Percentiles rank a stretch among this genome's conserved stretches.
Evolutionary conservation across 192 early-diverging fungal genomes (phyloP).

Genomic region (Kickxella alabastrina): DNA sequence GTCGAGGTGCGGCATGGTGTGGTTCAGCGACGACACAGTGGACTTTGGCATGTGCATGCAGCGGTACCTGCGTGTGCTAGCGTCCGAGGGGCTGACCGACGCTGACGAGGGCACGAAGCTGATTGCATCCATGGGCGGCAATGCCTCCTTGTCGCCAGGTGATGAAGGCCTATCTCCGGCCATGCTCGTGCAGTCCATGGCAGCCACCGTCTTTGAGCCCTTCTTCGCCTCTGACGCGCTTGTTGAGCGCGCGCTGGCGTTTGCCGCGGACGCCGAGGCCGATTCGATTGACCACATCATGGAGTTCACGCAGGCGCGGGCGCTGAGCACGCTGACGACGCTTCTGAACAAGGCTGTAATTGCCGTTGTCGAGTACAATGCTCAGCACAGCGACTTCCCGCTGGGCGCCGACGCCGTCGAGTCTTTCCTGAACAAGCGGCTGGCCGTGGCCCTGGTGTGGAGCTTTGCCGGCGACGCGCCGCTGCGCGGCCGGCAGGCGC

Average conservation of each 20-base stretch:
- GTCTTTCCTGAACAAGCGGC: conserved; percentile 75
- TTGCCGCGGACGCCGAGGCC: conserved; percentile 66
- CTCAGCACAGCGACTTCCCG: conserved; percentile 92
- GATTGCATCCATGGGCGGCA: conserved; percentile 17
- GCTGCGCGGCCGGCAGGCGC: conserved; percentile 60
- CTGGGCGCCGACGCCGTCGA: conserved; percentile 74
- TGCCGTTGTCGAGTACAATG: conserved; percentile 84
- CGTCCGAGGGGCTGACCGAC: conserved; percentile 72
- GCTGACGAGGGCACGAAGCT: conserved; percentile 60
- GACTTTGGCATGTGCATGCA: conserved; percentile 70
- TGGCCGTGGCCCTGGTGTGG: conserved; percentile 85
- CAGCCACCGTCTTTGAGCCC: conserved; percentile 68
- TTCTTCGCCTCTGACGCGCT: conserved; percentile 73
- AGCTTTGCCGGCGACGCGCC: conserved; percentile 90
- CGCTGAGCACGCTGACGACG: conserved; percentile 81
- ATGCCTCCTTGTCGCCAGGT: conserved; percentile 20
- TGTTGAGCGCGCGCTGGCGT: conserved; percentile 65
- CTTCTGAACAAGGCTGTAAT: conserved; percentile 85
- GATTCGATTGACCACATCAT: too few relatives aligned
- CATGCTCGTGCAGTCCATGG: conserved; percentile 69
- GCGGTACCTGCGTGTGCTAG: conserved; percentile 80
- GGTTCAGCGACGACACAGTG: conserved; percentile 94
- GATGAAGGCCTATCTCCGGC: conserved; percentile 54
- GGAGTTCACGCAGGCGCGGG: conserved; percentile 91
- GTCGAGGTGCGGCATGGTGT: conserved; percentile 99